phyloP scores from a whole-genome alignment of 1,139 yeast genomes.

The Maudiozyma humilis region DNA sequence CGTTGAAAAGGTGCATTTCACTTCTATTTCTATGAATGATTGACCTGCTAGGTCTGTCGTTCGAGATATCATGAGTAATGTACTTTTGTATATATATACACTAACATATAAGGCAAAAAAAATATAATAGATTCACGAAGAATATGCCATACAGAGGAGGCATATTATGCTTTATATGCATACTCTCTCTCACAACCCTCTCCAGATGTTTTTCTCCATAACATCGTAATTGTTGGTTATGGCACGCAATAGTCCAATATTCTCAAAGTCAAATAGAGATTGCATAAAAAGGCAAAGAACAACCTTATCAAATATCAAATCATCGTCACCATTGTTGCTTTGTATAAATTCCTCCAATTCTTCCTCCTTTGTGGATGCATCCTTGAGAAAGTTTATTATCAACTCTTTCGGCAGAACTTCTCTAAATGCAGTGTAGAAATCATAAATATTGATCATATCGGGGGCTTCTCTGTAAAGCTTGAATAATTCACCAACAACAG shows the following conservation, averaged over 20 bases:
- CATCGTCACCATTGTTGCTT: conserved; percentile 25
- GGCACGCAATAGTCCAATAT: conserved; percentile 46
- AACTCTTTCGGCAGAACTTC: conserved; percentile 41
- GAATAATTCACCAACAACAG: conserved; percentile 51
- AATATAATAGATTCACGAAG: background rate
- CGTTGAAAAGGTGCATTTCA: no score
- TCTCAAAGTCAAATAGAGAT: conserved; percentile 47
- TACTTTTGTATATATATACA: background rate
- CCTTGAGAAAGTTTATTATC: conserved; percentile 33
- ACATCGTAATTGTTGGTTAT: conserved; percentile 43
- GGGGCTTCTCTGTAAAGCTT: conserved; percentile 77
- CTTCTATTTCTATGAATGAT: no score
- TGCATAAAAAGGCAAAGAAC: conserved; percentile 51
- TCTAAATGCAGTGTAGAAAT: conserved; percentile 66
- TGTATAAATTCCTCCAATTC: conserved; percentile 22
- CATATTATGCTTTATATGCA: background rate
- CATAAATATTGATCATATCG: conserved; percentile 62
- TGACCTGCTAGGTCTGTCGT: no score
- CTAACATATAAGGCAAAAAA: background rate
- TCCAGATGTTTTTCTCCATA: conserved; percentile 54
- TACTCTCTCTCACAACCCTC: conserved; percentile 45
- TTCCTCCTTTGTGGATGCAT: conserved; percentile 22
- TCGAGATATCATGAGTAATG: background rate
- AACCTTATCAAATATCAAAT: conserved; percentile 42
- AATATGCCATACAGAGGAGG: no score